phyloP scores from a whole-genome alignment of 345 rosid species.

The Alliaria petiolata region DNA sequence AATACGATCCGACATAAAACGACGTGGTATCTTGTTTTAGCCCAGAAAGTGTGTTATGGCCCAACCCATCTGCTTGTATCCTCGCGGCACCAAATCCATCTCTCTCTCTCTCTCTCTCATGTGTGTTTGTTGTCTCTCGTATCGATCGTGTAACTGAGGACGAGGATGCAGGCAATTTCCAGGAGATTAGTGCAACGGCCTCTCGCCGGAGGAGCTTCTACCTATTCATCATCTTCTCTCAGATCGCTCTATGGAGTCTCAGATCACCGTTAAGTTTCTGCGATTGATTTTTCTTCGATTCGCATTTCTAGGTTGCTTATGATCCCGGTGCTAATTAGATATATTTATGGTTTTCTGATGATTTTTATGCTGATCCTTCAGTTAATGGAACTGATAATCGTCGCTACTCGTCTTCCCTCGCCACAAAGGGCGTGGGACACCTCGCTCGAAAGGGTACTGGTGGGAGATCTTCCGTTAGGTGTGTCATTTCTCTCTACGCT shows the following conservation, averaged over 20 bases:
- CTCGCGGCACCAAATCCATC: not conserved
- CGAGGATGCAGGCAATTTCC: conserved; percentile 70
- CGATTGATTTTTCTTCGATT: not conserved
- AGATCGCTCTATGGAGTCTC: conserved; percentile 51
- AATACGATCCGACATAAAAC: too few species aligned
- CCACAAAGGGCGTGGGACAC: conserved; percentile 67
- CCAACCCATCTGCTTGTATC: not conserved
- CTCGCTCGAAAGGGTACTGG: conserved; percentile 98
- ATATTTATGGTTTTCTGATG: too few species aligned
- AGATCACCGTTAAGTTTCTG: conserved; percentile 47
- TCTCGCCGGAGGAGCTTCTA: conserved; percentile 38
- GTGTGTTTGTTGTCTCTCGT: conserved; percentile 7
- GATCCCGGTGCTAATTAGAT: not conserved
- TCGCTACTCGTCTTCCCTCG: conserved; percentile 62
- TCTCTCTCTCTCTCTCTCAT: conserved; percentile 3
- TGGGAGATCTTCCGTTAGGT: conserved; percentile 99
- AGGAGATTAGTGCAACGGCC: conserved; percentile 61
- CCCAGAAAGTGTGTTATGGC: not conserved
- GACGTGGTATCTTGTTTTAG: too few species aligned
- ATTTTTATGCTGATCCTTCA: conserved; percentile 16
- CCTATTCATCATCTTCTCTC: conserved; percentile 35
- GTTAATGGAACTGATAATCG: conserved; percentile 57
- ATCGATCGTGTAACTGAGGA: conserved; percentile 17
- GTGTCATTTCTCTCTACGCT: not conserved
- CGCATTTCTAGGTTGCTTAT: conserved; percentile 9